Percentiles rank a stretch among this genome's conserved stretches.
Conservation (phyloP, 2,329 filamentous ascomycete genomes). For the Calonectria ilicicola region DNA sequence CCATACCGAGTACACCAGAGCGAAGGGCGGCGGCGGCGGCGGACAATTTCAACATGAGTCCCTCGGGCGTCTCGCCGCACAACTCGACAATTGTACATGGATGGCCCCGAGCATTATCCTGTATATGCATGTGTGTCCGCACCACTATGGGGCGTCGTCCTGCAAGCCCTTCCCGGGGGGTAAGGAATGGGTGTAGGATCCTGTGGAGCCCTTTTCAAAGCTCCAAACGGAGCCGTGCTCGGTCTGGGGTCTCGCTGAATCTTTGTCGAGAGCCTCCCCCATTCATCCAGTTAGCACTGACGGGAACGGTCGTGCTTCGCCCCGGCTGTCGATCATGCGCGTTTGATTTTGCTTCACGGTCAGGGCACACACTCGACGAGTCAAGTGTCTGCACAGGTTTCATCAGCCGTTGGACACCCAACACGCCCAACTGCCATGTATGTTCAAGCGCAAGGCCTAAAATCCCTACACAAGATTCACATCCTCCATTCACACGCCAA, state of each 20-base stretch:
- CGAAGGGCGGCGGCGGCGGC: neutral
- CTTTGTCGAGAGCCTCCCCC: slow-evolving; percentile 2
- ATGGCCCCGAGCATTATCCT: slow-evolving; percentile 7
- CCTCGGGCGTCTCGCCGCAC: neutral
- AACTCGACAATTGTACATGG: neutral
- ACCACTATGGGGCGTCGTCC: slow-evolving; percentile 27
- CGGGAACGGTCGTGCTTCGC: slow-evolving; percentile 19
- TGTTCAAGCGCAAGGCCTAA: neutral
- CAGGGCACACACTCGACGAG: slow-evolving; percentile 1
- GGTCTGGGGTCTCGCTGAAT: slow-evolving; percentile 21
- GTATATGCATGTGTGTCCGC: neutral
- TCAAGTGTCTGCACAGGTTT: neutral
- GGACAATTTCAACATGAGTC: neutral
- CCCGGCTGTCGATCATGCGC: slow-evolving; percentile 25
- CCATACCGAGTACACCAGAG: neutral
- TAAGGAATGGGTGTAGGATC: slow-evolving; percentile 38
- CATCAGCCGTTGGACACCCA: slow-evolving; percentile 8
- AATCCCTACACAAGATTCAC: slow-evolving; percentile 7
- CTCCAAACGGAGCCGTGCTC: slow-evolving; percentile 26
- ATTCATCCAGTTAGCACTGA: slow-evolving; percentile 6
- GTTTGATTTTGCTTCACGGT: neutral
- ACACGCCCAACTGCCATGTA: neutral
- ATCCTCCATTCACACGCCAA: slow-evolving; percentile 21
- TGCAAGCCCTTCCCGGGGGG: slow-evolving; percentile 40
- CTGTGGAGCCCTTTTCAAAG: slow-evolving; percentile 32